Conservation (phyloP, 2,329 filamentous ascomycete species). For the Botrytis porri region DNA sequence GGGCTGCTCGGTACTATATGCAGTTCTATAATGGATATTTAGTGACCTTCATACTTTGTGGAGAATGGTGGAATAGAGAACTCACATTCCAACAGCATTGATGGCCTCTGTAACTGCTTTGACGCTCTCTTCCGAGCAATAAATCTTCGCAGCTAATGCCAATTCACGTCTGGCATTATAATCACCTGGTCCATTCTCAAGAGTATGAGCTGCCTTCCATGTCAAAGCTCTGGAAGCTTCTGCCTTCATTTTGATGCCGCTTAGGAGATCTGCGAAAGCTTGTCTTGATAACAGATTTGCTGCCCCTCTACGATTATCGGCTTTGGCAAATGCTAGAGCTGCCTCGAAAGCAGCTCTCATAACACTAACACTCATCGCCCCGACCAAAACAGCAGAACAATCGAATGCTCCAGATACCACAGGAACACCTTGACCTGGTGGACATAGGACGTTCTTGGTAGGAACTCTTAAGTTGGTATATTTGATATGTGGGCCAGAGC, state of each 20-base stretch:
- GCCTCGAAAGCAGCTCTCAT: conserved; percentile 53
- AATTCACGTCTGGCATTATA: conserved; percentile 40
- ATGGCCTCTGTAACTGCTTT: conserved; percentile 50
- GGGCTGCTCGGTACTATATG: conserved; percentile 28
- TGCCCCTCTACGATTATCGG: conserved; percentile 45
- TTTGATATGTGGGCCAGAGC: conserved; percentile 48
- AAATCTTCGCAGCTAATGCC: conserved; percentile 51
- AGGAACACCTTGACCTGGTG: conserved; percentile 44
- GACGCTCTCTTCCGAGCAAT: conserved; percentile 49
- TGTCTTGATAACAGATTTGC: conserved; percentile 48
- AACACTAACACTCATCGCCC: conserved; percentile 52
- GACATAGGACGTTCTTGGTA: conserved; percentile 45
- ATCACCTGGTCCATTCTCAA: conserved; percentile 42
- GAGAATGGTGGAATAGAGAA: conserved; percentile 6
- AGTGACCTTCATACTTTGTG: conserved; percentile 7
- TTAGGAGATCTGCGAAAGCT: conserved; percentile 49
- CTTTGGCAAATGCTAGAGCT: conserved; percentile 49
- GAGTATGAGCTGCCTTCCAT: conserved; percentile 48
- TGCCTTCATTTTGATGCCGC: conserved; percentile 50
- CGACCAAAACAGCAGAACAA: conserved; percentile 46
- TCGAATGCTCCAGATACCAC: conserved; percentile 45
- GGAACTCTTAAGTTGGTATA: conserved; percentile 50
- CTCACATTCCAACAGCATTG: conserved; percentile 50
- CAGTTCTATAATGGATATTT: conserved; percentile 17
- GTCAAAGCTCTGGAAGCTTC: conserved; percentile 49